phyloP scores from a whole-genome alignment of 352 stramenopile species.

The Pythium sp. region DNA sequence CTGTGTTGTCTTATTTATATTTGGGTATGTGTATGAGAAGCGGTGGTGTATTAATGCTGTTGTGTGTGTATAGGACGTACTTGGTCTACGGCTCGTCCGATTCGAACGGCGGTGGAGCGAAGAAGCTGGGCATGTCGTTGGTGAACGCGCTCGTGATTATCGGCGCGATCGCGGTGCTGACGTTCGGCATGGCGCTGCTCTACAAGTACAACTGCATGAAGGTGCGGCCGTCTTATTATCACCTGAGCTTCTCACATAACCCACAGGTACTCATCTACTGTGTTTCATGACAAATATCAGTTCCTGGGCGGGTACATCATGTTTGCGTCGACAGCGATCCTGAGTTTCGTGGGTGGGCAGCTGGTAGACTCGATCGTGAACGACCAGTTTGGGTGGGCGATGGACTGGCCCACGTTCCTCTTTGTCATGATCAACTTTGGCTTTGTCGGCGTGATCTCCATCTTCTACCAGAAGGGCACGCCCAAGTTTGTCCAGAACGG shows the following conservation, averaged over 20 bases:
- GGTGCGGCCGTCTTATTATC: conserved; percentile 13
- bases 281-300: conserved; percentile 18
- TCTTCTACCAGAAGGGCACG: conserved; percentile 89
- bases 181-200: conserved; percentile 87
- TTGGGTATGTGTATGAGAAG: not conserved
- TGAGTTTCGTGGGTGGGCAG: conserved; percentile 86
- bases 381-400: conserved; percentile 64
- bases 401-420: conserved; percentile 77
- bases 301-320: conserved; percentile 87
- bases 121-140: conserved; percentile 63
- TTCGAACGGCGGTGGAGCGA: conserved; percentile 26
- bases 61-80: conserved; percentile 46
- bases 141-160: conserved; percentile 91
- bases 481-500: conserved; percentile 89
- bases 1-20: not conserved
- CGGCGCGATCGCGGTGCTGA: conserved; percentile 74
- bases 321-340: conserved; percentile 81
- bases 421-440: conserved; percentile 92
- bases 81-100: conserved; percentile 74
- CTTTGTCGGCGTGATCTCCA: conserved; percentile 84
- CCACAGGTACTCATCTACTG: not conserved
- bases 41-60: not conserved
- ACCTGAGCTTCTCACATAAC: not conserved
- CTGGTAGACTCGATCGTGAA: conserved; percentile 80
- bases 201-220: conserved; percentile 91